A percentile compares a stretch with the other conserved stretches of the same genome.
Evolutionary conservation across 176 grass and related monocot species (phyloP).

Genomic region (Triticum monococcum): DNA sequence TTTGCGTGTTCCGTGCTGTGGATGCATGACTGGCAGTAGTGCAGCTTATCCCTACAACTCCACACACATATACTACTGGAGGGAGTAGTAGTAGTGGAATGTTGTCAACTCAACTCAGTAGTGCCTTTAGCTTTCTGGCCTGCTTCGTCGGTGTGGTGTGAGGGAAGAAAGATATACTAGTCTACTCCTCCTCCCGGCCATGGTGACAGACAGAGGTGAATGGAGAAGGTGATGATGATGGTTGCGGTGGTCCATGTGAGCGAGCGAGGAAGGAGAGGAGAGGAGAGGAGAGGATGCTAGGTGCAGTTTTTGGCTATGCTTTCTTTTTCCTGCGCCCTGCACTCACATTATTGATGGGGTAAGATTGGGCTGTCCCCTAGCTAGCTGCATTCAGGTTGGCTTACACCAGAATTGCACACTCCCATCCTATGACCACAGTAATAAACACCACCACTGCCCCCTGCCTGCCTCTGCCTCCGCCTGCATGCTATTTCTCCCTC

Average conservation of each 20-base stretch:
- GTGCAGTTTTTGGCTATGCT: slow-evolving; percentile 12
- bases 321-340: slow-evolving; percentile 23
- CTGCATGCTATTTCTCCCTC: slow-evolving; percentile 2
- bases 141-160: background rate
- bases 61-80: background rate
- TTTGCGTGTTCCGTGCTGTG: background rate
- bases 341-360: slow-evolving; percentile 24
- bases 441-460: slow-evolving; percentile 15
- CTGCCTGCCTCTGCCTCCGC: background rate
- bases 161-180: background rate
- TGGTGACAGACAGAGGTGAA: background rate
- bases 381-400: slow-evolving; percentile 30
- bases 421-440: slow-evolving; percentile 26
- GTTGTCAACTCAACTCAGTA: background rate
- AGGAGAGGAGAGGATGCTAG: background rate
- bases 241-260: slow-evolving; percentile 7
- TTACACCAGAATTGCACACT: slow-evolving; percentile 31
- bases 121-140: background rate
- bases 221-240: background rate
- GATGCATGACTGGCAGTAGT: background rate
- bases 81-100: slow-evolving; percentile 11
- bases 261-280: too few relatives aligned
- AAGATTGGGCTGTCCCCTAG: slow-evolving; percentile 5
- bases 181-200: background rate
- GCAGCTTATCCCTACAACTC: background rate